Evolutionary conservation across 1,284 basidiomycete genomes (phyloP), one percentile per base, ranked within the genome.

Genomic region (Rhodotorula sp.): DNA sequence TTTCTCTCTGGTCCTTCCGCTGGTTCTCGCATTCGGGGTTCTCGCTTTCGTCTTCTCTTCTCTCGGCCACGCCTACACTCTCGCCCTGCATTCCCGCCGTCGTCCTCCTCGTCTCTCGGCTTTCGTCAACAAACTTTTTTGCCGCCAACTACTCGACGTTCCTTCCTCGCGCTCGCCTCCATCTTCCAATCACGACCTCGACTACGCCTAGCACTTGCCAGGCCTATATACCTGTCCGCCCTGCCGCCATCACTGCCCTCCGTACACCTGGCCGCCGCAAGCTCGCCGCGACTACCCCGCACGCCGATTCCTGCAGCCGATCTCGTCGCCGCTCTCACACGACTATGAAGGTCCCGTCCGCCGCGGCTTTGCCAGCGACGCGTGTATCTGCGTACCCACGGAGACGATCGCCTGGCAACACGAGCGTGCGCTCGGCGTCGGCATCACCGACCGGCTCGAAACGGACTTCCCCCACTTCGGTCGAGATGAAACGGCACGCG

Each of bases 401-500:
- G 34, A 47, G 60, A 21, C 67, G 70, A 21, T 72, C 70, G 5
- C 70, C 71, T 14, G 64, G 58, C 47, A 65, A 34, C 47, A 43
- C 59, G 57, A 49, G 63, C 29, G n/a, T 29, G 26, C n/a, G 26
- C 48, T 65, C 67, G 58, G 59, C 62, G 49, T 39, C 61, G 20
- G 66, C 71, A n/a, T 72, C 75, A 49, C 72, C 75, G 14, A 15
- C 23, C 66, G 56, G 31, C 29, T 66, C 69, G 21, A 62, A 54
- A 39, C 71, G 73, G 52, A 71, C 64, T 20, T 69, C 73, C 34
- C 69, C 73, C 62, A 65, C 68, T 46, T 71, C 75, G 47, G 72
- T 69, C 60, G 73, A 74, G 64, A 71, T 76, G 73, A 62, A 64
- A 34, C 68, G 75, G 49, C 72, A 73, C 49, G 64, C 66, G 52